These are phyloP conservation scores for Myxozyma monticola DNA, from an alignment of 805 yeast genomes.

Conservation along the genomic window DNA sequence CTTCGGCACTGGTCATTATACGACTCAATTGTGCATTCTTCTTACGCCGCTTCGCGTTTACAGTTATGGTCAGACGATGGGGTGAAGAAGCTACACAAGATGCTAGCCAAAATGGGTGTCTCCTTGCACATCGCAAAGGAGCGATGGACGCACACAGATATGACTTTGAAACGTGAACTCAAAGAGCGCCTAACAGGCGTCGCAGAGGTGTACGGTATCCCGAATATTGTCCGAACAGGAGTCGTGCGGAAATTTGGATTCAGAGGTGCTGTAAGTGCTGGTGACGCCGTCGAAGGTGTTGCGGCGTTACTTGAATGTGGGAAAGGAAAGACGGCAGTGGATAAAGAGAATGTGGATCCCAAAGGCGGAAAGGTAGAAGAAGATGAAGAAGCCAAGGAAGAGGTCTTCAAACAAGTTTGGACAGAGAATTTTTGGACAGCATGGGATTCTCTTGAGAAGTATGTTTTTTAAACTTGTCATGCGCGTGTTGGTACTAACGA, in stretches of 20 bases:
- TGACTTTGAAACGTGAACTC: slow-evolving; percentile 70
- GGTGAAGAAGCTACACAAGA: slow-evolving; percentile 75
- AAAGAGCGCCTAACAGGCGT: slow-evolving; percentile 68
- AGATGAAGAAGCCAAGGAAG: slow-evolving; percentile 5
- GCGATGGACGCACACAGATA: slow-evolving; percentile 88
- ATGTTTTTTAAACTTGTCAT: no score
- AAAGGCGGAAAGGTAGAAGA: slow-evolving; percentile 3
- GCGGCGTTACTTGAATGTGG: slow-evolving; percentile 72
- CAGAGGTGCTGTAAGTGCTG: slow-evolving; percentile 83
- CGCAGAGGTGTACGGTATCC: slow-evolving; percentile 73
- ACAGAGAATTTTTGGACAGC: slow-evolving; percentile 69
- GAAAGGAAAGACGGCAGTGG: slow-evolving; percentile 15
- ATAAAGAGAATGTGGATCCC: slow-evolving; percentile 34
- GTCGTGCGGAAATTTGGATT: slow-evolving; percentile 84
- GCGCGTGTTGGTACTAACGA: no score
- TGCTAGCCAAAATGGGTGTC: slow-evolving; percentile 96
- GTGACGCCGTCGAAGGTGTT: slow-evolving; percentile 87
- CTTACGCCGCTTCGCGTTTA: slow-evolving; percentile 83
- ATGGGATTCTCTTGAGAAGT: slow-evolving; percentile 59
- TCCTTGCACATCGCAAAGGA: slow-evolving; percentile 86
- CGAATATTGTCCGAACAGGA: slow-evolving; percentile 80
- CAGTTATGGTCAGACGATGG: slow-evolving; percentile 92
- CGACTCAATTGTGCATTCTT: slow-evolving; percentile 87
- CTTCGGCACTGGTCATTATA: slow-evolving; percentile 92
- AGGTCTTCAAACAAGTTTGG: slow-evolving; percentile 53